A percentile compares a stretch with the other conserved stretches of the same genome.
phyloP scores from a whole-genome alignment of 768 basidiomycete species.

The Boletus insuetus region DNA sequence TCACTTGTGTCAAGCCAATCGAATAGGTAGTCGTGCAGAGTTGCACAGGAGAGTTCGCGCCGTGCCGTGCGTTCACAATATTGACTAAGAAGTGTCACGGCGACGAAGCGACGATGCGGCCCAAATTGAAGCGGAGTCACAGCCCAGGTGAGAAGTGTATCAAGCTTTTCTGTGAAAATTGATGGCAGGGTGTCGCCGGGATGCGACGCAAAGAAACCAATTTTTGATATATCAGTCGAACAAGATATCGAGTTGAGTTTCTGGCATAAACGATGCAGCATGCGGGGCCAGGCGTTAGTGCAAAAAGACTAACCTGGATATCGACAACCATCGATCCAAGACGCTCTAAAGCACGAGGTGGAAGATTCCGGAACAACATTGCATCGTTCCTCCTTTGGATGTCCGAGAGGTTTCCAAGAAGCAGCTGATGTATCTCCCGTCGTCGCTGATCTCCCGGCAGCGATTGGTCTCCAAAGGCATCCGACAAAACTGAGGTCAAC shows the following conservation, averaged over 20 bases:
- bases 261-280: slow-evolving; percentile 36
- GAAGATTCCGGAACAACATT: slow-evolving; percentile 68
- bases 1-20: slow-evolving; percentile 76
- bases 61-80: slow-evolving; percentile 67
- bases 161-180: slow-evolving; percentile 64
- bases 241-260: slow-evolving; percentile 74
- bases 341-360: slow-evolving; percentile 55
- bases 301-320: slow-evolving; percentile 40
- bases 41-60: slow-evolving; percentile 55
- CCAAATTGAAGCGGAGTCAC: slow-evolving; percentile 83
- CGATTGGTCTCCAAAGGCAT: slow-evolving; percentile 32
- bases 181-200: slow-evolving; percentile 33
- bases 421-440: slow-evolving; percentile 44
- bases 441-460: slow-evolving; percentile 28
- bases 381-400: slow-evolving; percentile 78
- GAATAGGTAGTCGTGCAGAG: slow-evolving; percentile 74
- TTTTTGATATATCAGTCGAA: slow-evolving; percentile 54
- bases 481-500: slow-evolving; percentile 38
- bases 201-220: slow-evolving; percentile 57
- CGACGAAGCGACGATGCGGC: slow-evolving; percentile 75
- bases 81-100: slow-evolving; percentile 62
- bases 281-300: neutral
- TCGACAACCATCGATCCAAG: slow-evolving; percentile 61
- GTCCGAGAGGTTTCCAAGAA: slow-evolving; percentile 63
- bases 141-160: slow-evolving; percentile 76